Base-by-base conservation (phyloP, 331 rosid genomes). In the Quercus lobata region DNA sequence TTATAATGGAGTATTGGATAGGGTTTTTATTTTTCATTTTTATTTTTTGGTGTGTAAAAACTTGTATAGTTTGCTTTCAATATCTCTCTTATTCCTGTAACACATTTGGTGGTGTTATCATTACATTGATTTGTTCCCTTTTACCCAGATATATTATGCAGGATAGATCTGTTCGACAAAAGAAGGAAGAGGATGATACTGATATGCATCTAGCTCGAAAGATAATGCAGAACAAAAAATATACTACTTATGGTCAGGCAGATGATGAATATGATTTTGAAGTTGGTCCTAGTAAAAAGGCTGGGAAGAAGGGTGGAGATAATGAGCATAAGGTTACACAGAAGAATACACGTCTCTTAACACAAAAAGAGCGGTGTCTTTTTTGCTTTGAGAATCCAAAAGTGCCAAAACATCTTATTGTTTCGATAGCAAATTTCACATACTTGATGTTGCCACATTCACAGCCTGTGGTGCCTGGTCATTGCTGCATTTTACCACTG, bases 181-280 rank as follows among this genome's bases (percentile, higher is more conserved):
- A 83, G 86, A 90, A 84, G 80, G 89, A 77, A 74, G 98, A 90
- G 77, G 97, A 91, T 78, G 97, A 94, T 73, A 82, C 81, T 69
- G 97, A 95, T 83, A 81, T 83, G 94, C 85, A 92, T 88, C 92
- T 92, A 75, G 98, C 98, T 76, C 86, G 32, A 80, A 92, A 76
- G 63, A 95, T 92, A 60, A 86, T 86, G 96, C 93, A 85, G 80
- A 95, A 95, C 88, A 92, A 92, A 82, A 79, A 78, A 63, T 95
- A 81, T 73, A 95, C 77, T 57, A 77, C 85, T 62, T 86, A 86
- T 57, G 84, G 88, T 53, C 96, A 41, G 75, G 97, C 91, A 46
- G 98, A 95, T 81, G 97, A 95, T 84, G 98, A 92, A 80, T 95
- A 92, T 82, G 97, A 95, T 72, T 84, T 60, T 83, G 97, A 91